These are phyloP conservation scores for Neofusicoccum umdonicola DNA, from an alignment of 2,329 filamentous ascomycete species.

Conservation along the genomic window DNA sequence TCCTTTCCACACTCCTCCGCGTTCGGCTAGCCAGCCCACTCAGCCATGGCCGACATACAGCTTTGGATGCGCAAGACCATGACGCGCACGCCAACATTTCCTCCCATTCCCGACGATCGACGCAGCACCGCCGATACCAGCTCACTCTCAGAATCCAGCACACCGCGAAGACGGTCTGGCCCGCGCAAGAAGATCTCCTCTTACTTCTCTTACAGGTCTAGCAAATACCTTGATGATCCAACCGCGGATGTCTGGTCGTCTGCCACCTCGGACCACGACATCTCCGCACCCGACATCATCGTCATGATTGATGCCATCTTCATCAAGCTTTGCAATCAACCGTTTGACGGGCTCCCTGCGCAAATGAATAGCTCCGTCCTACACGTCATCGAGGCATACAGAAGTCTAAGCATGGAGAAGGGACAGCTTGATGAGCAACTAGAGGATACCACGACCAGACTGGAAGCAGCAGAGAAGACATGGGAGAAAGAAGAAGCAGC, in stretches of 20 bases:
- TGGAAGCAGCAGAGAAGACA: background rate
- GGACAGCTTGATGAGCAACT: background rate
- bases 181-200: conserved; percentile 13
- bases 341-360: conserved; percentile 4
- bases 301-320: conserved; percentile 8
- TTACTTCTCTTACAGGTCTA: conserved; percentile 23
- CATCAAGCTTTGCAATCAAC: conserved; percentile 9
- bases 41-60: conserved; percentile 9
- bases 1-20: background rate
- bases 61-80: conserved; percentile 15
- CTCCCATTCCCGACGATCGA: background rate
- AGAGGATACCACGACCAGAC: background rate
- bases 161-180: background rate
- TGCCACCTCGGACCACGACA: conserved; percentile 47
- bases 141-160: conserved; percentile 7
- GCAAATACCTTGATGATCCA: conserved; percentile 61
- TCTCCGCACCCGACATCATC: background rate
- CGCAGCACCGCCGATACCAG: background rate
- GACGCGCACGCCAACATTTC: background rate
- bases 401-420: background rate
- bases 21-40: too few relatives aligned
- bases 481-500: background rate
- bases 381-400: conserved; percentile 6
- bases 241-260: conserved; percentile 73
- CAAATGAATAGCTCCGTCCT: conserved; percentile 9